phyloP scores from a whole-genome alignment of 305 asterid species.

The Coffea humblotiana region DNA sequence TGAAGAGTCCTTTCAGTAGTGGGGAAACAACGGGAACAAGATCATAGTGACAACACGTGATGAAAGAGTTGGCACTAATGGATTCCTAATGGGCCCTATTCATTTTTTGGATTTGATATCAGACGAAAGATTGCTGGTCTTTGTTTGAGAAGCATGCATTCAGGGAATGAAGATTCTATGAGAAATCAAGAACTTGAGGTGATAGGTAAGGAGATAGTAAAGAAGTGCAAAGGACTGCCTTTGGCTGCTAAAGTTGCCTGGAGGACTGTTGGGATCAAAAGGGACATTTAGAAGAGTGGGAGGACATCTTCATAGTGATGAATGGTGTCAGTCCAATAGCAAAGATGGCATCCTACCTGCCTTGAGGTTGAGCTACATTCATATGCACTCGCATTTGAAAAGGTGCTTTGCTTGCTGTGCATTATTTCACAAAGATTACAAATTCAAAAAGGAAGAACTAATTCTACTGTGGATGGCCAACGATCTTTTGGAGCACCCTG shows the following conservation, averaged over 20 bases:
- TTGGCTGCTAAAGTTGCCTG: slow-evolving; percentile 12
- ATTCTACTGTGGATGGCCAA: slow-evolving; percentile 32
- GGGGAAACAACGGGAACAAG: slow-evolving; percentile 30
- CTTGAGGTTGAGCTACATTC: slow-evolving; percentile 26
- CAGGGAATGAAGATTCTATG: not conserved
- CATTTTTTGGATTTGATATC: slow-evolving; percentile 15
- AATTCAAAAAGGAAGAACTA: slow-evolving; percentile 9
- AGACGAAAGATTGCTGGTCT: slow-evolving; percentile 28
- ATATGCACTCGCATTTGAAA: slow-evolving; percentile 24
- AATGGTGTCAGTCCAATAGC: slow-evolving; percentile 2
- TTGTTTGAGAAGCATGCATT: slow-evolving; percentile 24
- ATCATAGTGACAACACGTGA: slow-evolving; percentile 35
- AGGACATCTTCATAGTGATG: slow-evolving; percentile 14
- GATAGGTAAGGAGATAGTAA: slow-evolving; percentile 10
- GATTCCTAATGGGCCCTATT: slow-evolving; percentile 13
- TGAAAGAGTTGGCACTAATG: slow-evolving; percentile 30
- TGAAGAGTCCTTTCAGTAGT: slow-evolving; percentile 23
- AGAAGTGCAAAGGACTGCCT: slow-evolving; percentile 19
- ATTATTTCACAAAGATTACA: slow-evolving; percentile 24
- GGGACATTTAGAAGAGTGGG: slow-evolving; percentile 18
- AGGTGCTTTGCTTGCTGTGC: slow-evolving; percentile 30
- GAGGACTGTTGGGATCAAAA: slow-evolving; percentile 19
- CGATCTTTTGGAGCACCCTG: slow-evolving; percentile 19
- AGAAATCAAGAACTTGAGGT: not conserved
- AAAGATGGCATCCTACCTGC: slow-evolving; percentile 10